These are phyloP conservation scores for Penicillium herquei DNA, from an alignment of 495 filamentous ascomycete species.

Conservation along the genomic window DNA sequence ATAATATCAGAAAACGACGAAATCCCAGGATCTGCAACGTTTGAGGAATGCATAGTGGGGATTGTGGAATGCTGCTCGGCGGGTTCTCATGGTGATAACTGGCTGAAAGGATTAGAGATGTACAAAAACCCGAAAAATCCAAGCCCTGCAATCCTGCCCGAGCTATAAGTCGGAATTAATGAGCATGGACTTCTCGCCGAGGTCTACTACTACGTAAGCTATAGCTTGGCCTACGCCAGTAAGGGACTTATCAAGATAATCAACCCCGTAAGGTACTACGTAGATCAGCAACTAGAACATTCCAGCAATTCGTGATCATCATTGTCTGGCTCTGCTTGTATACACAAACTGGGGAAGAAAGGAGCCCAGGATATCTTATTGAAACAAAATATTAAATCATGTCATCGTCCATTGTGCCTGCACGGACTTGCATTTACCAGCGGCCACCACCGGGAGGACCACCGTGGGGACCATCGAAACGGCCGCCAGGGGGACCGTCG, in stretches of 20 bases:
- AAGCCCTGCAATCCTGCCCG: not conserved
- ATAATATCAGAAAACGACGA: not conserved
- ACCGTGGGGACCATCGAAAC: too few species aligned
- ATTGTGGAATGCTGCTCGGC: conserved; percentile 24
- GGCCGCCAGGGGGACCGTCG: too few species aligned
- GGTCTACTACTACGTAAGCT: not conserved
- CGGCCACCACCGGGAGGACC: conserved; percentile 6
- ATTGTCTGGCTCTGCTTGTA: conserved; percentile 2
- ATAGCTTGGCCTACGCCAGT: not conserved
- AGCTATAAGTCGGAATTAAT: not conserved
- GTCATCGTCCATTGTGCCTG: conserved; percentile 5
- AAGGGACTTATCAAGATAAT: not conserved
- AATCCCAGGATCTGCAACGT: conserved; percentile 8
- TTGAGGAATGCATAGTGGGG: conserved; percentile 16
- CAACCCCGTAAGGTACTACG: not conserved
- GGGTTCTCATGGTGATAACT: conserved; percentile 27
- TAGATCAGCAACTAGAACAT: not conserved
- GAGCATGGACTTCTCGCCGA: not conserved
- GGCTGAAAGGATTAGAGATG: conserved; percentile 1
- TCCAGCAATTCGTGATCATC: not conserved
- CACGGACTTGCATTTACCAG: conserved; percentile 13
- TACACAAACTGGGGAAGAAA: conserved; percentile 1
- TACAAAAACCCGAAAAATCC: conserved; percentile 1
- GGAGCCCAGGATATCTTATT: conserved; percentile 10
- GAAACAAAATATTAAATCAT: conserved; percentile 8